phyloP scores from a whole-genome alignment of 805 yeast genomes.

The Debaryomyces prosopidis region DNA sequence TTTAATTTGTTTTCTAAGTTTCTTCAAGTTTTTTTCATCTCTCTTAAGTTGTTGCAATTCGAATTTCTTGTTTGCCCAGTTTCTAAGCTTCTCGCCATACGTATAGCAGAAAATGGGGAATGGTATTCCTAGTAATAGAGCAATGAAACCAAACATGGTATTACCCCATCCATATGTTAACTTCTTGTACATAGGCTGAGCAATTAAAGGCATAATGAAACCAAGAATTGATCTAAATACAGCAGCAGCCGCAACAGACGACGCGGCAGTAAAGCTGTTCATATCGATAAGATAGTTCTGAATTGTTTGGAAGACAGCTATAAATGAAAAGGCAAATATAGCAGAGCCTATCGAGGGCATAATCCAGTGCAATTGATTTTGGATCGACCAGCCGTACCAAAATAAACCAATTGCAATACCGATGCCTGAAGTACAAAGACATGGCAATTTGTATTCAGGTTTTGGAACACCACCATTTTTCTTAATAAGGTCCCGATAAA shows the following conservation, averaged over 20 bases:
- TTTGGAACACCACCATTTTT: constrained; percentile 33
- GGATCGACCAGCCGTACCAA: constrained; percentile 44
- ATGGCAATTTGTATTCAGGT: constrained; percentile 40
- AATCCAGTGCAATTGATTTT: constrained; percentile 37
- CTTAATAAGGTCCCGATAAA: constrained; percentile 23
- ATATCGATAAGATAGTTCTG: constrained; percentile 41
- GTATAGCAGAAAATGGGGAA: constrained; percentile 37
- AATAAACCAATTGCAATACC: constrained; percentile 37
- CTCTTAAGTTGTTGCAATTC: constrained; percentile 22
- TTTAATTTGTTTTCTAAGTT: constrained; percentile 11
- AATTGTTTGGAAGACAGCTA: constrained; percentile 37
- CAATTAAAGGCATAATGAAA: constrained; percentile 39
- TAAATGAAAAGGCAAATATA: constrained; percentile 36
- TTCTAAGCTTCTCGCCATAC: constrained; percentile 36
- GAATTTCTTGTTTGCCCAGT: constrained; percentile 32
- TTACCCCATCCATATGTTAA: constrained; percentile 43
- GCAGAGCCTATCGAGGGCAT: constrained; percentile 38
- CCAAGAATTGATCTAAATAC: constrained; percentile 40
- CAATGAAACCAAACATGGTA: constrained; percentile 38
- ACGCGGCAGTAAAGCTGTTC: constrained; percentile 37
- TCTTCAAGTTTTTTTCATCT: constrained; percentile 20
- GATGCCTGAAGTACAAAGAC: constrained; percentile 31
- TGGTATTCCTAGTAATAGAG: constrained; percentile 35
- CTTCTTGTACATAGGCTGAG: constrained; percentile 32
- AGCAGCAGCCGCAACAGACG: constrained; percentile 44